These are phyloP conservation scores for Mycena capillaripes DNA, from an alignment of 768 basidiomycete species.

Conservation along the genomic window DNA sequence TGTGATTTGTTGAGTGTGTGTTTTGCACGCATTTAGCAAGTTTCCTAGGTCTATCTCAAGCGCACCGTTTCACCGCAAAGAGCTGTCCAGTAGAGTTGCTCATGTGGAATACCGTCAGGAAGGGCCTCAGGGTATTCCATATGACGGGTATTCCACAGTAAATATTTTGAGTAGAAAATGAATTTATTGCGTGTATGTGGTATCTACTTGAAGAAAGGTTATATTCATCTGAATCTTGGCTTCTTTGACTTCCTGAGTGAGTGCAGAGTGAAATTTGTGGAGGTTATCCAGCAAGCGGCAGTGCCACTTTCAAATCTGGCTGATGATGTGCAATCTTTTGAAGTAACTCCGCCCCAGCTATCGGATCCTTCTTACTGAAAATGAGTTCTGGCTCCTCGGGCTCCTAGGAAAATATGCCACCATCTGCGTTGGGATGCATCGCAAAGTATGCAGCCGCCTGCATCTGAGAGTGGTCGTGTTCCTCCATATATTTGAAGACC, in stretches of 20 bases:
- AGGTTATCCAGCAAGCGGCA: too few relatives aligned
- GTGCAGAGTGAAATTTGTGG: background rate
- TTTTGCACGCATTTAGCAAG: too few relatives aligned
- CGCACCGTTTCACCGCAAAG: too few relatives aligned
- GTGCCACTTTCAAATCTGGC: too few relatives aligned
- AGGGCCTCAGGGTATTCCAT: slow-evolving; percentile 12
- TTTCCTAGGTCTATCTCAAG: too few relatives aligned
- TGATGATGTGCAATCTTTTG: too few relatives aligned
- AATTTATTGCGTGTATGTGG: background rate
- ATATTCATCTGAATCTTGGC: slow-evolving; percentile 3
- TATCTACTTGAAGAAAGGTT: background rate
- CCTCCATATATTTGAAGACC: background rate
- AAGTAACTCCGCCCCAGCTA: too few relatives aligned
- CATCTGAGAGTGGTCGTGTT: background rate
- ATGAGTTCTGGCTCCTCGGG: too few relatives aligned
- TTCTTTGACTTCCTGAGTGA: background rate
- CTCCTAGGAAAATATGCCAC: background rate
- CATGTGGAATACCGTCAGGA: slow-evolving; percentile 29
- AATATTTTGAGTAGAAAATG: background rate
- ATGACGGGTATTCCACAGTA: slow-evolving; percentile 21
- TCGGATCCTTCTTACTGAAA: too few relatives aligned
- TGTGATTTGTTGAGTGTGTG: too few relatives aligned
- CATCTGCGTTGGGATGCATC: background rate
- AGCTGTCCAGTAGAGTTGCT: slow-evolving; percentile 18
- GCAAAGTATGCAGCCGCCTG: background rate